Evolutionary conservation across 164 flowering plant species (phyloP).

Genomic region (Cinnamomum chago): DNA sequence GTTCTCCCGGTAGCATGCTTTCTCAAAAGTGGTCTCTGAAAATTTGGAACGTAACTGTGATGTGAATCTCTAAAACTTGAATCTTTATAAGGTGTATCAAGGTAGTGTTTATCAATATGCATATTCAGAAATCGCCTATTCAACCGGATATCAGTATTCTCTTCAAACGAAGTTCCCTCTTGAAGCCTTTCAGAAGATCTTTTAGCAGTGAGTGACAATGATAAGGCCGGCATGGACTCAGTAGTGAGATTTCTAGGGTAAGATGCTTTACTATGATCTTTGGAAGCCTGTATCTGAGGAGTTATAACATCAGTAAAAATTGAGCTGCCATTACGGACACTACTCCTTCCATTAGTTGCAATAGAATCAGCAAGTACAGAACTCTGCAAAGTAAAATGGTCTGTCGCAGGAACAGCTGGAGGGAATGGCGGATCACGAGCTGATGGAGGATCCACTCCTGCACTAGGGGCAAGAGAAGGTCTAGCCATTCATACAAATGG

Average conservation of each 20-base stretch:
- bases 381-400: conserved; percentile 35
- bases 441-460: conserved; percentile 99
- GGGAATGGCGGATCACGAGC: conserved; percentile 97
- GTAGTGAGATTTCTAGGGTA: conserved; percentile 34
- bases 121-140: conserved; percentile 46
- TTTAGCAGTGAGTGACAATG: conserved; percentile 50
- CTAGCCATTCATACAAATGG: conserved; percentile 36
- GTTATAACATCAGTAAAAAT: conserved; percentile 57
- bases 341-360: conserved; percentile 45
- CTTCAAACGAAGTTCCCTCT: conserved; percentile 66
- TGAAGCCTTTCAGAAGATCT: conserved; percentile 58
- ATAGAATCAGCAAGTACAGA: conserved; percentile 44
- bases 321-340: conserved; percentile 64
- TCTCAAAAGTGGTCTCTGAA: conserved; percentile 87
- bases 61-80: conserved; percentile 59
- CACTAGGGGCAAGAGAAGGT: conserved; percentile 68
- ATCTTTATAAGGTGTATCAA: conserved; percentile 67
- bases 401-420: conserved; percentile 72
- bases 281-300: conserved; percentile 71
- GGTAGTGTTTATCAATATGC: conserved; percentile 63
- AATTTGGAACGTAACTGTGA: conserved; percentile 68
- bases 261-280: conserved; percentile 54
- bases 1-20: conserved; percentile 68
- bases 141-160: conserved; percentile 44
- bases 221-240: conserved; percentile 47